These are phyloP conservation scores for Tylopilus sp. DNA, from an alignment of 768 basidiomycete genomes.

Conservation along the genomic window DNA sequence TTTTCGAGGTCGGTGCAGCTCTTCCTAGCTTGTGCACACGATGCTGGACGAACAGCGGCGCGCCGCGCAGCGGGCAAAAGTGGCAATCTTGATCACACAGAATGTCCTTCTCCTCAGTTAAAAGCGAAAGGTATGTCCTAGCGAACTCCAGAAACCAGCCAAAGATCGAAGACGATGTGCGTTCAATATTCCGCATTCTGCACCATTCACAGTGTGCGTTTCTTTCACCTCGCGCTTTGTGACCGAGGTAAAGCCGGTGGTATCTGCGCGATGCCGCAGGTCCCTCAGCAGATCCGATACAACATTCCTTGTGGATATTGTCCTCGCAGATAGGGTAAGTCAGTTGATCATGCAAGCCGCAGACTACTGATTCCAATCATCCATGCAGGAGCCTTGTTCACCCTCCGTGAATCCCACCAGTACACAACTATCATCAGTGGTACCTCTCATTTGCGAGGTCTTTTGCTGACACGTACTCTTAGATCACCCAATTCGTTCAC, in stretches of 20 bases:
- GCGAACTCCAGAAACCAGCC: slow-evolving; percentile 4
- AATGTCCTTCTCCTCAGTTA: slow-evolving; percentile 8
- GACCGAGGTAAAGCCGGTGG: neutral
- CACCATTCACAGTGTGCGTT: neutral
- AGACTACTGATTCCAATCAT: no score
- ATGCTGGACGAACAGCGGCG: slow-evolving; percentile 7
- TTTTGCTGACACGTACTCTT: neutral
- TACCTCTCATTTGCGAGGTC: neutral
- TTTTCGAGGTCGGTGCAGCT: neutral
- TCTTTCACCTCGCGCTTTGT: slow-evolving; percentile 1
- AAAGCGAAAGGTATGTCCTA: slow-evolving; percentile 17
- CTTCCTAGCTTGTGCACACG: slow-evolving; percentile 1
- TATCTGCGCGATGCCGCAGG: neutral
- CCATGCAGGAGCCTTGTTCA: no score
- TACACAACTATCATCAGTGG: slow-evolving; percentile 7
- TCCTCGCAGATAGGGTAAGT: slow-evolving; percentile 1
- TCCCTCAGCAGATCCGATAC: neutral
- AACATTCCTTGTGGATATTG: slow-evolving; percentile 14
- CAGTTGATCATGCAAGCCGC: no score
- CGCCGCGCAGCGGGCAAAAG: slow-evolving; percentile 6
- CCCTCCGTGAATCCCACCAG: neutral
- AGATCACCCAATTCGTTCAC: neutral
- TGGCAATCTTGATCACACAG: neutral
- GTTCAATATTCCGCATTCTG: slow-evolving; percentile 7
- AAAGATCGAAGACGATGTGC: slow-evolving; percentile 19